Base-by-base conservation (phyloP, 768 basidiomycete species). In the Rhizopogon rudus region DNA sequence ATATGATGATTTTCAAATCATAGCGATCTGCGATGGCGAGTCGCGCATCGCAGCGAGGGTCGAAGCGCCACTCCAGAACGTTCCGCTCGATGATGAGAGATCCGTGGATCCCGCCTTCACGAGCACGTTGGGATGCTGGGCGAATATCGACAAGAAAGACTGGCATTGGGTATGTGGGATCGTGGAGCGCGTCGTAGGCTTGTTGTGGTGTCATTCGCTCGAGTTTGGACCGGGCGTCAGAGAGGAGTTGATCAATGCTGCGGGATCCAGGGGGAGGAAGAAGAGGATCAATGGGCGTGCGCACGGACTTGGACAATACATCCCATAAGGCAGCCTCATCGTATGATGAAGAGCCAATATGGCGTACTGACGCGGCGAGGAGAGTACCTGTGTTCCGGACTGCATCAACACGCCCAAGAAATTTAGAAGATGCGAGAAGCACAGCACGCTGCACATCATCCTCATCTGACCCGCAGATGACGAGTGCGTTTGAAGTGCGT, bases 121-220 rank as follows among this genome's bases (percentile, higher is more conserved):
- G 66, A 5, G 75, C 74, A 14, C 90, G 78, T 66, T 88, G 81
- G 5, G 75, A 77, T 40, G 75, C 79, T 0, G 88, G 80, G 6
- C 90, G 83, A 51, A 91, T 90, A 66, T 91, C 90, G 6, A 92
- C 88, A 41, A 92, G 75, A 53, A 91, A 79, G 1, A 83, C 84
- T 1, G 88, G 87, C 40, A 81, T 82, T 4, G 73, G 75, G 40
- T 79, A 74, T 28, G 75, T 70, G 5, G 77, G 72, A 40, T 80
- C 78, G 31, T 77, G 75, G 6, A 90, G 75, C 61, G 87, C 82
- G 1, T 77, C 75, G 64, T 77, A 81, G 0, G 88, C 88, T 60
- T 86, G 75, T 16, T 62, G 65, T 0, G 87, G 79, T 0, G 79
- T 78, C 52, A 91, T 68, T 6, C 90, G 79, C 55, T 88, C 80